A percentile compares a stretch with the other conserved stretches of the same genome.
These are phyloP conservation scores for Sclerotinia minor DNA, from an alignment of 2,329 filamentous ascomycete genomes.

Conservation along the genomic window DNA sequence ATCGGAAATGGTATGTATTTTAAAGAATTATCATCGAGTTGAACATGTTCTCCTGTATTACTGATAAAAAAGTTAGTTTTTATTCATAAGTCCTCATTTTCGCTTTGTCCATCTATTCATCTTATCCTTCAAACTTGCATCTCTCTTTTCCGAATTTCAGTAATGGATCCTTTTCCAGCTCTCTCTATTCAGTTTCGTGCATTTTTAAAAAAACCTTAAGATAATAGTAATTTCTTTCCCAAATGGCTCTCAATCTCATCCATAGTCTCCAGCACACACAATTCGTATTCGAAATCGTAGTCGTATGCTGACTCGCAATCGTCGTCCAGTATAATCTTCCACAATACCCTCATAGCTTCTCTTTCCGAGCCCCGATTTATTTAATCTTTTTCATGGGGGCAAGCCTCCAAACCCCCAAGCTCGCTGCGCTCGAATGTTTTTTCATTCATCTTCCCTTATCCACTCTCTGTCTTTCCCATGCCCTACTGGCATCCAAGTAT, in stretches of 20 bases:
- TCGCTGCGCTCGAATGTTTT: background rate
- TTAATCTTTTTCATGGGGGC: background rate
- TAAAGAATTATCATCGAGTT: constrained; percentile 75
- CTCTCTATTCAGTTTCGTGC: background rate
- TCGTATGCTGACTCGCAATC: background rate
- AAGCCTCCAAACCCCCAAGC: constrained; percentile 16
- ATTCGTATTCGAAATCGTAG: background rate
- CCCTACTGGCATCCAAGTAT: background rate
- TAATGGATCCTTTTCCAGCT: background rate
- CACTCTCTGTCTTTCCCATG: background rate
- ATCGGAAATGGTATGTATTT: constrained; percentile 89
- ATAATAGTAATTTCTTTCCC: background rate
- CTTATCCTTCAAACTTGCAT: background rate
- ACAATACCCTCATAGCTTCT: too few species aligned
- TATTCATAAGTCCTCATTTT: background rate
- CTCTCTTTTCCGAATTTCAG: too few species aligned
- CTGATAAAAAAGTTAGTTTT: constrained; percentile 48
- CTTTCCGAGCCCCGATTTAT: background rate
- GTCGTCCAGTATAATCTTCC: background rate
- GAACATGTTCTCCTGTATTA: constrained; percentile 87
- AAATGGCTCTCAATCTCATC: rapidly evolving
- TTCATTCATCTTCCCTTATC: background rate
- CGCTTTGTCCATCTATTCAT: background rate
- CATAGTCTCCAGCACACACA: background rate
- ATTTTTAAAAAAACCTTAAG: background rate